These are phyloP conservation scores for Falciphora oryzae DNA, from an alignment of 2,329 filamentous ascomycete species.

Conservation along the genomic window DNA sequence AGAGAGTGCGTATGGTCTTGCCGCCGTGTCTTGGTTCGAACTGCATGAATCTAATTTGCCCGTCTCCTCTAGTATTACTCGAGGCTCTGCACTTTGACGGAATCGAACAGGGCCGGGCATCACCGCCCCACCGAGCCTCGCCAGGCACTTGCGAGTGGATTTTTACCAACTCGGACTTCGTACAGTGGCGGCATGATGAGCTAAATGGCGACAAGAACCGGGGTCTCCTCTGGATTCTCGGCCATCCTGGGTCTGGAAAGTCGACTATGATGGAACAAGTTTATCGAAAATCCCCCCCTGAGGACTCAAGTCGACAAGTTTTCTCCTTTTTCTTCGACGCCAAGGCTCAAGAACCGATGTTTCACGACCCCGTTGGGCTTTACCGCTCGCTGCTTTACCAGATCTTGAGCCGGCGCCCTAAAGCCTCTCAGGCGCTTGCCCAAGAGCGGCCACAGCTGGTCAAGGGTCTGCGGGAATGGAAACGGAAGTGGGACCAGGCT, in stretches of 20 bases:
- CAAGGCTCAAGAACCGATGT: neutral
- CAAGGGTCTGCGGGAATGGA: neutral
- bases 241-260: constrained; percentile 15
- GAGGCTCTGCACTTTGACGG: neutral
- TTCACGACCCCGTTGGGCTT: constrained; percentile 1
- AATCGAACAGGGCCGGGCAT: neutral
- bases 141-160: constrained; percentile 12
- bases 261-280: constrained; percentile 15
- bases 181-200: constrained; percentile 3
- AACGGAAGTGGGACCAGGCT: too few relatives aligned
- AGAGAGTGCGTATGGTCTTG: neutral
- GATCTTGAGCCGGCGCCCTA: neutral
- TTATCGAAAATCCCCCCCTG: neutral
- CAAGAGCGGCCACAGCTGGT: neutral
- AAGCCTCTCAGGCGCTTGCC: neutral
- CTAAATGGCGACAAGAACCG: neutral
- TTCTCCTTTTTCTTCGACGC: constrained; percentile 10
- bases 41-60: neutral
- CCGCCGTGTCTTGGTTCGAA: neutral
- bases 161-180: neutral
- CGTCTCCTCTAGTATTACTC: too few relatives aligned
- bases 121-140: too few relatives aligned
- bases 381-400: constrained; percentile 11
- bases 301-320: neutral
- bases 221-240: constrained; percentile 13